Base-by-base conservation (phyloP, 2,329 filamentous ascomycete species). In the Trichoderma sp. region DNA sequence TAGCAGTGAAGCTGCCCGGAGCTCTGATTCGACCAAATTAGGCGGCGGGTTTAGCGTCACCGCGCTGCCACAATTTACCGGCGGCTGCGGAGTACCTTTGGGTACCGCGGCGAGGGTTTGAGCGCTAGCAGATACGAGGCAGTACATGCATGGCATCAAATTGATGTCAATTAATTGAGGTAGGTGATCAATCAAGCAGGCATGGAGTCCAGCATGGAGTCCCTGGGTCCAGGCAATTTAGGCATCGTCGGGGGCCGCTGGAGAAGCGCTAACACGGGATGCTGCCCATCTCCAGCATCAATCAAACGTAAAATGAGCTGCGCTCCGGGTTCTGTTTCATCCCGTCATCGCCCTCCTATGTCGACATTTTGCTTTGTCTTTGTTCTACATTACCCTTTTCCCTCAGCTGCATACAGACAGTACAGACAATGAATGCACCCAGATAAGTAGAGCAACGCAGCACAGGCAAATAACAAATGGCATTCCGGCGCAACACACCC, bases 1-100 rank as follows among this genome's bases (percentile, higher is more conserved):
- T 35, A 45, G 62, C 56, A 41, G 63, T 50, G 50, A 66, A 74
- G 71, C 71, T 74, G 71, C 62, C 71, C 31, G 29, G 71, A 74
- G 71, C 71, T 74, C 63, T 60, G 71, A 74, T 74, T 67, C 71
- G 63, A 67, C 45, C 63, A 67, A 74, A 74, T 74, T 60, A 74
- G 63, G 71, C 63, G 41, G 71, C 71, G 71, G 71, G 33, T 67
- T 67, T 67, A 74, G 71, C 71, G 71, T 74, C 45, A 16, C 71
- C 63, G 71, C 63, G 71, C 62, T 64, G 69, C 60, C 53, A 56
- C 69, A 65, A 65, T 53, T 65, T 53, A 56, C 71, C 60, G 71
- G 69, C 59, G 68, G 68, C 59, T 64, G 69, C 69, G 69, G 60
- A 65, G 71, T 73, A 73, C 60, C 60, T 29, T 21, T 64, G 41